These are phyloP conservation scores for Rhizopus arrhizus DNA, from an alignment of 371 early-diverging fungal genomes.

Conservation along the genomic window DNA sequence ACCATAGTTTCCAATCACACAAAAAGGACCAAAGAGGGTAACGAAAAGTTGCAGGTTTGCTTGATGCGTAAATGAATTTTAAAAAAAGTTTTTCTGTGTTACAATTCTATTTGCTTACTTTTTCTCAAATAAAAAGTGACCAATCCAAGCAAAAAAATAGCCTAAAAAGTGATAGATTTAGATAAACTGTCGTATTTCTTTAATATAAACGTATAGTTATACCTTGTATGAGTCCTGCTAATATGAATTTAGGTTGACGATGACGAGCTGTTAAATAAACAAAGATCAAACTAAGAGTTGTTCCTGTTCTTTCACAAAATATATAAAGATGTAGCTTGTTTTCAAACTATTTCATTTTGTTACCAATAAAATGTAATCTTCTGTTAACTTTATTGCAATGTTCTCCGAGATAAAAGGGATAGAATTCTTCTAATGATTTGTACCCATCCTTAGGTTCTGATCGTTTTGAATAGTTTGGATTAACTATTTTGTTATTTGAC, in stretches of 20 bases:
- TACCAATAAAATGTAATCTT: constrained; percentile 60
- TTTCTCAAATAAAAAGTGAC: constrained; percentile 70
- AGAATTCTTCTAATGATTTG: constrained; percentile 59
- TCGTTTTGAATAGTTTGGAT: constrained; percentile 58
- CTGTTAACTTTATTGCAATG: constrained; percentile 60
- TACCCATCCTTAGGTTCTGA: constrained; percentile 54
- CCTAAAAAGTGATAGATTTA: constrained; percentile 26
- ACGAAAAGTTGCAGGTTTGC: constrained; percentile 72
- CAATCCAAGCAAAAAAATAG: constrained; percentile 70
- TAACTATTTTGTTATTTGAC: constrained; percentile 38
- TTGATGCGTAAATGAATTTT: constrained; percentile 5
- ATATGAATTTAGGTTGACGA: constrained; percentile 25
- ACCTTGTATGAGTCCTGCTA: constrained; percentile 40
- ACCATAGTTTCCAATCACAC: constrained; percentile 68
- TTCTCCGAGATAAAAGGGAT: constrained; percentile 73
- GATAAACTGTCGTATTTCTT: no score
- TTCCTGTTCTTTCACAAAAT: constrained; percentile 22
- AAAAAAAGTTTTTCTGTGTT: neutral
- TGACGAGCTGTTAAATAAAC: constrained; percentile 23
- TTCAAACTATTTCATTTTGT: neutral
- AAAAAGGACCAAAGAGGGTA: constrained; percentile 66
- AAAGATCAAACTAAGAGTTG: constrained; percentile 32
- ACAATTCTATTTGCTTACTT: constrained; percentile 38
- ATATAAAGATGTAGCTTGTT: neutral
- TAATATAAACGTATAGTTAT: neutral